Percentiles rank a stretch among this genome's conserved stretches.
These are phyloP conservation scores for Candida sonorensis DNA, from an alignment of 805 yeast species.

Conservation along the genomic window DNA sequence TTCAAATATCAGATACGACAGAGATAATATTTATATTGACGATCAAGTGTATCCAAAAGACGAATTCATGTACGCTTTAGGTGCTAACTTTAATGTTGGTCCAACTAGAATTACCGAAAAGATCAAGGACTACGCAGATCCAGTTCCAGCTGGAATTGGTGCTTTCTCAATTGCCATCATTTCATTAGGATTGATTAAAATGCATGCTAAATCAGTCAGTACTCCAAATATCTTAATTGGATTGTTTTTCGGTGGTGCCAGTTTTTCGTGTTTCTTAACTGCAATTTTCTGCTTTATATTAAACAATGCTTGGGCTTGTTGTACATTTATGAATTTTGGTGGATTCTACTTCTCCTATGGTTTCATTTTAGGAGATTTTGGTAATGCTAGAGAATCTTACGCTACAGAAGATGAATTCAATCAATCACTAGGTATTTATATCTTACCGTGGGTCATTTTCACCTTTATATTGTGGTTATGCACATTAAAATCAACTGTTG, in stretches of 20 bases:
- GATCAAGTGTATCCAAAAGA: conserved; percentile 37
- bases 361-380: conserved; percentile 36
- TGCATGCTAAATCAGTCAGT: conserved; percentile 39
- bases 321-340: conserved; percentile 46
- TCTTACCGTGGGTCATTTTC: conserved; percentile 47
- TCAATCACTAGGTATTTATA: conserved; percentile 41
- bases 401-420: conserved; percentile 28
- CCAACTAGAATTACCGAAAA: conserved; percentile 22
- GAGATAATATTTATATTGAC: conserved; percentile 35
- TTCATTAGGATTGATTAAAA: conserved; percentile 38
- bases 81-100: conserved; percentile 47
- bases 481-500: conserved; percentile 42
- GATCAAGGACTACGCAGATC: conserved; percentile 31
- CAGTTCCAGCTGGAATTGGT: conserved; percentile 48
- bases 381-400: conserved; percentile 34
- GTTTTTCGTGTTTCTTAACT: conserved; percentile 40
- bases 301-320: conserved; percentile 51
- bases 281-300: conserved; percentile 44
- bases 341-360: conserved; percentile 49
- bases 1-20: conserved; percentile 31
- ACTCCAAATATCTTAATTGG: conserved; percentile 38
- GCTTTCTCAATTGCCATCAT: conserved; percentile 42
- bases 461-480: conserved; percentile 38
- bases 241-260: conserved; percentile 43
- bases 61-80: conserved; percentile 59